Evolutionary conservation across 129 eudicot genomes (phyloP).

Genomic region (Chrysanthemum makinoi): DNA sequence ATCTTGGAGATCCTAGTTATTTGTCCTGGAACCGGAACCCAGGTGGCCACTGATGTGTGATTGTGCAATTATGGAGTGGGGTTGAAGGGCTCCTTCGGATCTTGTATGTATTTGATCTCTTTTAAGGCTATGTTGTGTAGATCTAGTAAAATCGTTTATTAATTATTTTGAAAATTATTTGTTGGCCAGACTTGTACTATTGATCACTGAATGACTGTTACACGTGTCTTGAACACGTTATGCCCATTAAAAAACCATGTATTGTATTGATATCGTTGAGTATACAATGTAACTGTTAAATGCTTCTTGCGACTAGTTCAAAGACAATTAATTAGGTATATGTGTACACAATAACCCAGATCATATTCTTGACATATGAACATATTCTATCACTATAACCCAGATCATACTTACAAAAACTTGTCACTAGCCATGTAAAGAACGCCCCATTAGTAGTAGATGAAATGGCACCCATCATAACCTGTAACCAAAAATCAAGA

Average conservation of each 20-base stretch:
- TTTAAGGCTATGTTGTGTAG: slow-evolving; percentile 22
- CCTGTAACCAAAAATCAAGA: slow-evolving; percentile 44
- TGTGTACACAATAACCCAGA: slow-evolving; percentile 13
- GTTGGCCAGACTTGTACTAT: not conserved
- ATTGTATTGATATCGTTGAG: slow-evolving; percentile 10
- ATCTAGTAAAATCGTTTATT: slow-evolving; percentile 15
- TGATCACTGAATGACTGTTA: slow-evolving; percentile 4
- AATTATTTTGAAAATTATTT: not conserved
- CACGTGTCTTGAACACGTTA: slow-evolving; percentile 1
- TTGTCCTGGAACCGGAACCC: slow-evolving; percentile 93
- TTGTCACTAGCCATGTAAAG: slow-evolving; percentile 28
- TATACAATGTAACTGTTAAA: slow-evolving; percentile 2
- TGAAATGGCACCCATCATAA: slow-evolving; percentile 87
- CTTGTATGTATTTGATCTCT: slow-evolving; percentile 30
- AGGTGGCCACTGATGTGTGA: slow-evolving; percentile 53
- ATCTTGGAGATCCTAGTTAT: slow-evolving; percentile 90
- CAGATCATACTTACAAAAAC: slow-evolving; percentile 34
- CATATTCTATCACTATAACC: slow-evolving; percentile 20
- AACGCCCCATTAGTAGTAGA: slow-evolving; percentile 39
- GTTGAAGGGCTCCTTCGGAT: slow-evolving; percentile 16
- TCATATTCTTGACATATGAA: slow-evolving; percentile 26
- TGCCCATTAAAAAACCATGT: not conserved
- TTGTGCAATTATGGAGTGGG: slow-evolving; percentile 30
- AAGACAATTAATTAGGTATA: slow-evolving; percentile 12
- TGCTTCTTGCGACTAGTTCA: slow-evolving; percentile 22